Conservation (phyloP, 495 filamentous ascomycete species). For the Aspergillus carlsbadensis region DNA sequence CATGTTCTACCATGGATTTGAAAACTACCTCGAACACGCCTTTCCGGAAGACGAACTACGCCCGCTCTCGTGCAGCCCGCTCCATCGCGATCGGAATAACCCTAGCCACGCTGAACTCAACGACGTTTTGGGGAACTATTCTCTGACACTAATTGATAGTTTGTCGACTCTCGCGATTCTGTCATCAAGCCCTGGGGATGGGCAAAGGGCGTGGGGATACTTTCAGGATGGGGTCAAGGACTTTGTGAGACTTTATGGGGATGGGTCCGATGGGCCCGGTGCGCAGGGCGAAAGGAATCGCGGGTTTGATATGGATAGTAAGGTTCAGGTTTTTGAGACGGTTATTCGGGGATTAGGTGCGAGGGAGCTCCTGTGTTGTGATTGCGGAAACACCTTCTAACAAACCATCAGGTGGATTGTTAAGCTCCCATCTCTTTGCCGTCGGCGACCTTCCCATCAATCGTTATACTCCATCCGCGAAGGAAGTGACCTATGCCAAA, state of each 20-base stretch:
- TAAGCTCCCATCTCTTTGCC: constrained; percentile 93
- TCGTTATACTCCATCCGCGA: constrained; percentile 60
- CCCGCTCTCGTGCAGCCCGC: constrained; percentile 79
- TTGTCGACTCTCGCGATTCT: constrained; percentile 90
- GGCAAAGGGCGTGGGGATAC: constrained; percentile 62
- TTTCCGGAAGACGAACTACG: constrained; percentile 97
- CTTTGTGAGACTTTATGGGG: constrained; percentile 84
- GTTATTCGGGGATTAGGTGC: constrained; percentile 84
- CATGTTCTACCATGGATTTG: constrained; percentile 97
- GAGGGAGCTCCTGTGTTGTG: constrained; percentile 3
- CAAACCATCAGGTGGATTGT: constrained; percentile 58
- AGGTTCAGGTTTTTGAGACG: constrained; percentile 97
- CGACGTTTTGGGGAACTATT: constrained; percentile 96
- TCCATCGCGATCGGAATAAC: constrained; percentile 78
- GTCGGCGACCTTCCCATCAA: constrained; percentile 81
- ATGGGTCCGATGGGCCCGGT: constrained; percentile 66
- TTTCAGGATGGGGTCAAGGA: constrained; percentile 79
- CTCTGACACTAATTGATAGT: constrained; percentile 91
- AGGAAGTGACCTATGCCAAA: constrained; percentile 33
- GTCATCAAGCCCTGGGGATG: constrained; percentile 62
- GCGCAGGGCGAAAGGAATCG: constrained; percentile 72
- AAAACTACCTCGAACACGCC: constrained; percentile 90
- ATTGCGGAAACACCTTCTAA: constrained; percentile 3
- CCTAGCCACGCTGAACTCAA: constrained; percentile 85
- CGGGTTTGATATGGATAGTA: constrained; percentile 94